Conservation (phyloP, 345 rosid species). For the Eucalyptus curtisii region DNA sequence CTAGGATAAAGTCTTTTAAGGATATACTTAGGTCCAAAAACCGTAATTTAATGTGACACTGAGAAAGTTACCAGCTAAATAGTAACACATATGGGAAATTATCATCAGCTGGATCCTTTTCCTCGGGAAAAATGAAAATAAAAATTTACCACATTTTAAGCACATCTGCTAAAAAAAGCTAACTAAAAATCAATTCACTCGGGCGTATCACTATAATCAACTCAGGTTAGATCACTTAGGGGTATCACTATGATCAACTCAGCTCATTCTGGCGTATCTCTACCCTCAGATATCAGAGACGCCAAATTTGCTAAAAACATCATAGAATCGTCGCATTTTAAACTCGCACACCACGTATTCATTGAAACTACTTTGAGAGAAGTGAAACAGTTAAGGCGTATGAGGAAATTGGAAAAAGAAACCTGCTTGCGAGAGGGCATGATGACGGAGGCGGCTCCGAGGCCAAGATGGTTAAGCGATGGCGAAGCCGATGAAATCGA, state of each 20-base stretch:
- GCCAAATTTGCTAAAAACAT: too few species aligned
- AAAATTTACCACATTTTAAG: not conserved
- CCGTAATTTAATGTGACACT: not conserved
- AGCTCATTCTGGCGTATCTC: not conserved
- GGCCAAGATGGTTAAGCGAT: constrained; percentile 59
- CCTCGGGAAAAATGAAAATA: not conserved
- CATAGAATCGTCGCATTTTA: too few species aligned
- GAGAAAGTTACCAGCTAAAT: not conserved
- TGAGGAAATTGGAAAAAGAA: too few species aligned
- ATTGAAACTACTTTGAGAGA: too few species aligned
- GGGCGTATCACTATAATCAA: not conserved
- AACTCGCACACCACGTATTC: too few species aligned
- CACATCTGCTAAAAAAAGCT: not conserved
- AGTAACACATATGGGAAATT: not conserved
- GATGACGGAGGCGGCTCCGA: constrained; percentile 56
- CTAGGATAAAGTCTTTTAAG: too few species aligned
- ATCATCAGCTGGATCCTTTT: not conserved
- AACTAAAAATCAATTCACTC: not conserved
- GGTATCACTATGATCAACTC: too few species aligned
- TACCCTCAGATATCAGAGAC: not conserved
- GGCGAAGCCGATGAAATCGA: constrained; percentile 35
- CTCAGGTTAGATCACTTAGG: not conserved
- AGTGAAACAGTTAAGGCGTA: too few species aligned
- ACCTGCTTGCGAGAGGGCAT: constrained; percentile 61
- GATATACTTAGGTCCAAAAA: not conserved